These are phyloP conservation scores for Colletotrichum echinochloae DNA, from an alignment of 2,329 filamentous ascomycete species.

Conservation along the genomic window DNA sequence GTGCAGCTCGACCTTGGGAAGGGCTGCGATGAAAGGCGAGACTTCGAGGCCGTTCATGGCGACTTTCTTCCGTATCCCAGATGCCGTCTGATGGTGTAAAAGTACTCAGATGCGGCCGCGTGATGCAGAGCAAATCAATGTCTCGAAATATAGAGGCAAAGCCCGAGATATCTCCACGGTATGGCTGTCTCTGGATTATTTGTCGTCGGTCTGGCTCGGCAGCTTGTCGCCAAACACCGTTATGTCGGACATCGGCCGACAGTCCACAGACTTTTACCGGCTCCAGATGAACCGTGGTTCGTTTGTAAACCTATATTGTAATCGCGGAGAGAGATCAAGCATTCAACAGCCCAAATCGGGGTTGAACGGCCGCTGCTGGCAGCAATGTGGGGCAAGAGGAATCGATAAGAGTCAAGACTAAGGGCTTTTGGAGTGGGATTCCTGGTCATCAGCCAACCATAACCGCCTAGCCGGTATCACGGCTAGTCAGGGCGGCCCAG, in stretches of 20 bases:
- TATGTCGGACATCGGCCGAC: conserved; percentile 18
- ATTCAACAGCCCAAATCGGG: neutral
- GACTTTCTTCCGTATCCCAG: neutral
- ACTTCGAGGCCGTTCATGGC: conserved; percentile 48
- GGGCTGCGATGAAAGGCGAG: conserved; percentile 66
- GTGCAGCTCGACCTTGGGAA: conserved; percentile 87
- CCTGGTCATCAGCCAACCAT: conserved; percentile 4
- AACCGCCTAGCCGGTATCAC: conserved; percentile 8
- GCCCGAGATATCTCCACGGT: neutral
- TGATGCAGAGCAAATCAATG: conserved; percentile 5
- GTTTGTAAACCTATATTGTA: neutral
- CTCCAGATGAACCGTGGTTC: neutral
- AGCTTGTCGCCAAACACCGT: neutral
- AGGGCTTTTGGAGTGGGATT: neutral
- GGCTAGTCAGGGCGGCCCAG: neutral
- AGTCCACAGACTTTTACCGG: neutral
- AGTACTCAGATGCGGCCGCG: neutral
- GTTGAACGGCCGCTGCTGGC: conserved; percentile 18
- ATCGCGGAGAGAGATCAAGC: neutral
- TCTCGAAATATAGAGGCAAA: neutral
- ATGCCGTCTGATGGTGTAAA: neutral
- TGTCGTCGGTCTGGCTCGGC: neutral
- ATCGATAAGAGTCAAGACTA: conserved; percentile 19
- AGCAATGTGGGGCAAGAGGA: conserved; percentile 16
- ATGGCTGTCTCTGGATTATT: no score